Conservation (phyloP, 1,284 basidiomycete species). For the Sporisorium exsertum region DNA sequence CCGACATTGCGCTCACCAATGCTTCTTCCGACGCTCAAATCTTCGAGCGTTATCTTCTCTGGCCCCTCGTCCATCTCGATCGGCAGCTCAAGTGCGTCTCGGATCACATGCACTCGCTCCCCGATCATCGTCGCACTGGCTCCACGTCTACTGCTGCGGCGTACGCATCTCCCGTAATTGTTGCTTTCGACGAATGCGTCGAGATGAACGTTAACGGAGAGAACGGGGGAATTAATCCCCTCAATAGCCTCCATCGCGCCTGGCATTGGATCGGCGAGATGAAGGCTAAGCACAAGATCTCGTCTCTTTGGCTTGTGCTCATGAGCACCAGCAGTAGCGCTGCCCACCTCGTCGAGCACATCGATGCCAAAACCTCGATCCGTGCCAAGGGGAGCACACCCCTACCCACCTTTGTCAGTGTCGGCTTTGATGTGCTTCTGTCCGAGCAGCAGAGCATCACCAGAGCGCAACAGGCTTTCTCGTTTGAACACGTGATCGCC, state of each 20-base stretch:
- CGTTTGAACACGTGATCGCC: not conserved
- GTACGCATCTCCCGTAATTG: not conserved
- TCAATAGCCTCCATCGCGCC: constrained; percentile 18
- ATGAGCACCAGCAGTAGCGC: constrained; percentile 23
- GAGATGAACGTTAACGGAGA: not conserved
- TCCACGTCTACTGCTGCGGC: too few relatives aligned
- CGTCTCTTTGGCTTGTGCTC: constrained; percentile 25
- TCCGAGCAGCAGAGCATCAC: not conserved
- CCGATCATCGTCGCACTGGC: too few relatives aligned
- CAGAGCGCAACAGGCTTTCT: not conserved
- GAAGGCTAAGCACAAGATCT: not conserved
- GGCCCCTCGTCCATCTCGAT: not conserved
- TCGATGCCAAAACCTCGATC: not conserved
- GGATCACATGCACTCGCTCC: not conserved
- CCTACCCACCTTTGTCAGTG: constrained; percentile 11
- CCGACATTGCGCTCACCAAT: not conserved
- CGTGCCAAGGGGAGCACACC: not conserved
- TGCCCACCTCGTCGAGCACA: not conserved
- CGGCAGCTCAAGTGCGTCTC: not conserved
- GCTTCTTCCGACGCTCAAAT: not conserved
- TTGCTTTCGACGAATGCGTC: constrained; percentile 29
- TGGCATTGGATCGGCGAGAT: constrained; percentile 11
- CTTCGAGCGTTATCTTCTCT: not conserved
- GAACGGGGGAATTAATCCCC: not conserved
- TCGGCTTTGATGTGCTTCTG: constrained; percentile 12